Percentiles rank a stretch among this genome's conserved stretches.
Conservation (phyloP, 2,329 filamentous ascomycete species). For the Hypoxylon sp. region DNA sequence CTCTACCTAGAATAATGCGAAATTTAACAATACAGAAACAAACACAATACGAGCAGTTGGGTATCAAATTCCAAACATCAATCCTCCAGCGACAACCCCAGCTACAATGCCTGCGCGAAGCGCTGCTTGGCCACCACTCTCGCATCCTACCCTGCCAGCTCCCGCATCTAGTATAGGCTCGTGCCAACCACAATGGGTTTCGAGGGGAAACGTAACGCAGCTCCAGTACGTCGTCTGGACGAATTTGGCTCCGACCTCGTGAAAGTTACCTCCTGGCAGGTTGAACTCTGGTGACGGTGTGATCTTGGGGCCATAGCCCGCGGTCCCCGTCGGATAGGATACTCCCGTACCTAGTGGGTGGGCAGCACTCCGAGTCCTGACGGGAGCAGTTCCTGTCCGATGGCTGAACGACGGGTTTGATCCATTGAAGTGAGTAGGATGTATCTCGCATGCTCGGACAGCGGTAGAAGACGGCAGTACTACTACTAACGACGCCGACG, state of each 20-base stretch:
- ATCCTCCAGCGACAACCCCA: constrained; percentile 32
- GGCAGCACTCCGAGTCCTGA: constrained; percentile 9
- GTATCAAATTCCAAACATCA: constrained; percentile 32
- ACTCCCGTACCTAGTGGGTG: constrained; percentile 8
- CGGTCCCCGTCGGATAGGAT: background rate
- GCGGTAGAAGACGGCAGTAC: constrained; percentile 2
- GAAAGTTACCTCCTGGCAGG: constrained; percentile 40
- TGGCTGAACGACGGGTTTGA: constrained; percentile 1
- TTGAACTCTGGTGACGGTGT: constrained; percentile 39
- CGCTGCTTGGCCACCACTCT: constrained; percentile 22
- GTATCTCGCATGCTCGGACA: constrained; percentile 1
- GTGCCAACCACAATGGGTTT: constrained; percentile 56
- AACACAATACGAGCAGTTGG: background rate
- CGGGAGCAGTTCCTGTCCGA: background rate
- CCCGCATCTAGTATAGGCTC: constrained; percentile 51
- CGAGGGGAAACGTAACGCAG: constrained; percentile 50
- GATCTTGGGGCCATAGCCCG: constrained; percentile 21
- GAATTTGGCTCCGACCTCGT: constrained; percentile 43
- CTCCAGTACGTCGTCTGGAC: constrained; percentile 56
- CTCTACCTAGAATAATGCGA: constrained; percentile 4
- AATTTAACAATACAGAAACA: background rate
- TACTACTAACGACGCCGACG: constrained; percentile 13
- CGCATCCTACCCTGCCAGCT: constrained; percentile 19
- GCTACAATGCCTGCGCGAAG: constrained; percentile 32
- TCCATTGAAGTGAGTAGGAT: background rate